Evolutionary conservation across 371 early-diverging fungal species (phyloP).

Genomic region (Sporodiniella umbellata): DNA sequence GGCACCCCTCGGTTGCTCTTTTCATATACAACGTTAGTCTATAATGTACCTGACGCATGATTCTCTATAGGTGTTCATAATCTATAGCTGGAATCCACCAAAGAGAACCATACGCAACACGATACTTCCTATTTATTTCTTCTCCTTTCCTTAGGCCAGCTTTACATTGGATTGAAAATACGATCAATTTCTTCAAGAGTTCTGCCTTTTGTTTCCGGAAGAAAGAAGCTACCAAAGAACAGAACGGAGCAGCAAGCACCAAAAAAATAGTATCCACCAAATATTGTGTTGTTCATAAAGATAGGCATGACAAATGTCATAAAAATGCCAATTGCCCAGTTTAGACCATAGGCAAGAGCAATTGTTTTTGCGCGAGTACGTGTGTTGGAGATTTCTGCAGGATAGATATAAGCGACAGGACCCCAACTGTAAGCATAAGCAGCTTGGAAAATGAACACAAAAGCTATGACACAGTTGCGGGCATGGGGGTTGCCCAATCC

Average conservation of each 20-base stretch:
- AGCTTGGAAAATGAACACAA: slow-evolving; percentile 46
- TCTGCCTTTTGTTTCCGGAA: slow-evolving; percentile 55
- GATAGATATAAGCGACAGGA: slow-evolving; percentile 59
- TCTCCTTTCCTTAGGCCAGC: not conserved
- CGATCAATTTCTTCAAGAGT: slow-evolving; percentile 58
- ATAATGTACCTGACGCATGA: slow-evolving; percentile 5
- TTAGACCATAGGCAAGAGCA: slow-evolving; percentile 54
- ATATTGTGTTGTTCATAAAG: slow-evolving; percentile 54
- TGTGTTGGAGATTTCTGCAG: slow-evolving; percentile 62
- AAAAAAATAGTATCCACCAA: slow-evolving; percentile 57
- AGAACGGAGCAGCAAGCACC: slow-evolving; percentile 40
- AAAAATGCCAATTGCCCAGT: slow-evolving; percentile 58
- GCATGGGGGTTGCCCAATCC: slow-evolving; percentile 24
- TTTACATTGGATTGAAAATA: slow-evolving; percentile 41
- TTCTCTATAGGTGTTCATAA: not conserved
- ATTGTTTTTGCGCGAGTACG: slow-evolving; percentile 45
- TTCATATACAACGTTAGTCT: slow-evolving; percentile 8
- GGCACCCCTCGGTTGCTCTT: slow-evolving; percentile 32
- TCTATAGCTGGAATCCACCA: too few relatives aligned
- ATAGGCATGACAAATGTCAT: slow-evolving; percentile 43
- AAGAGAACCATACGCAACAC: slow-evolving; percentile 14
- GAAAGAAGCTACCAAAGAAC: slow-evolving; percentile 40
- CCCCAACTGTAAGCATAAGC: slow-evolving; percentile 61
- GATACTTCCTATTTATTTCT: slow-evolving; percentile 6
- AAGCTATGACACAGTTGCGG: slow-evolving; percentile 35